phyloP scores from a whole-genome alignment of 768 basidiomycete genomes.

The Chalciporus pseudorubinellus region DNA sequence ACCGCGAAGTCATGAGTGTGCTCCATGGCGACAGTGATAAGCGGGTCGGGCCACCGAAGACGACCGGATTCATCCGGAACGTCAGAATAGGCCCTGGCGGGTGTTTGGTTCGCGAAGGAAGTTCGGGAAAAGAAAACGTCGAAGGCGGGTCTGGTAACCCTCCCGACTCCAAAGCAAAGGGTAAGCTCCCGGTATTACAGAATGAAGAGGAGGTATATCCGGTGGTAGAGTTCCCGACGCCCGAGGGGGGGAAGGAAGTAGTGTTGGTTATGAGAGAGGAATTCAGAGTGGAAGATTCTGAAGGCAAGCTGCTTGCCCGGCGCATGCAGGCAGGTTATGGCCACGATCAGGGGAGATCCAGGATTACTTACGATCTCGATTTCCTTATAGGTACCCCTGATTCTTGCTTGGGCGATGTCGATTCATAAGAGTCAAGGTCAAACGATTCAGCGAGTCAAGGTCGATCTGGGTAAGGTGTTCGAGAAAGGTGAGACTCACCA shows the following conservation, averaged over 20 bases:
- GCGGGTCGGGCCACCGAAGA: slow-evolving; percentile 20
- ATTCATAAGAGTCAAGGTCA: slow-evolving; percentile 81
- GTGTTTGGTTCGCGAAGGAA: slow-evolving; percentile 10
- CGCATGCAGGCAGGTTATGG: slow-evolving; percentile 39
- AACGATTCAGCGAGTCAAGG: slow-evolving; percentile 62
- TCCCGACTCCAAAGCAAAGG: slow-evolving; percentile 20
- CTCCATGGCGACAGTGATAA: slow-evolving; percentile 26
- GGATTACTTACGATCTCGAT: neutral
- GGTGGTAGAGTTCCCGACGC: slow-evolving; percentile 45
- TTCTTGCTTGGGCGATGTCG: slow-evolving; percentile 74
- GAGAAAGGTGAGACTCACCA: slow-evolving; percentile 41
- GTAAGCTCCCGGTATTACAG: slow-evolving; percentile 30
- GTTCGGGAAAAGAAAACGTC: slow-evolving; percentile 36
- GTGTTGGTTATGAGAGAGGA: slow-evolving; percentile 52
- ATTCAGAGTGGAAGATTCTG: slow-evolving; percentile 51
- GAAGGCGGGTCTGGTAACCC: slow-evolving; percentile 5
- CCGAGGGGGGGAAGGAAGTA: slow-evolving; percentile 40
- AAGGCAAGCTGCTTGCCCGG: slow-evolving; percentile 47
- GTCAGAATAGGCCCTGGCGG: slow-evolving; percentile 33
- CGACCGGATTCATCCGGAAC: slow-evolving; percentile 36
- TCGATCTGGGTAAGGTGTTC: slow-evolving; percentile 66
- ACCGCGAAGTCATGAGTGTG: slow-evolving; percentile 18
- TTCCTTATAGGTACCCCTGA: slow-evolving; percentile 57
- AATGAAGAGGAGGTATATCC: slow-evolving; percentile 44
- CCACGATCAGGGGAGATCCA: neutral